Base-by-base conservation (phyloP, 805 yeast species). In the Lipomyces sp. region DNA sequence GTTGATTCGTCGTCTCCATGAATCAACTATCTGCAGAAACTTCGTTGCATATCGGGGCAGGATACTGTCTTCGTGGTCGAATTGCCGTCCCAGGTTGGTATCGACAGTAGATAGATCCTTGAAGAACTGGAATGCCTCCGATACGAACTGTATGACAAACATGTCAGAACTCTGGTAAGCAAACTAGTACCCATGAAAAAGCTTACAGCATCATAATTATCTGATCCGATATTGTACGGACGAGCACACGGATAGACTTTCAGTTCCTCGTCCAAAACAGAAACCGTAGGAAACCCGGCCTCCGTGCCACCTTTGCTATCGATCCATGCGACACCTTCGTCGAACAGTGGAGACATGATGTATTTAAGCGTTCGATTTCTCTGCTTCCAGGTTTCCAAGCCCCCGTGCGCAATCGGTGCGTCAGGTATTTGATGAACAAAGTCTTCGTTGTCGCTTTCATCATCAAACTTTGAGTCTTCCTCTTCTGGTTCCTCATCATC, bases 261-360 rank as follows among this genome's bases (percentile, higher is more conserved):
- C 21, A 38, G 28, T 31, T 63, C 65, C 21, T 59, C 52, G 2
- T 51, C 52, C 7, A 43, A 23, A 13, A 45, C 49, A 7, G 40
- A 46, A n/a, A 24, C 47, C 11, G 28, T 8, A 21, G 13, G n/a
- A 43, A 31, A n/a, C 22, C 32, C 31, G 21, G 44, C 21, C 26
- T 6, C 28, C 13, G 24, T 33, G 21, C 33, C 14, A 5, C 21
- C 34, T 32, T 42, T 44, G 31, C 38, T 42, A 8, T 46, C 49
- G 13, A 65, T 61, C 69, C 69, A 65, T 3, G 64, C 63, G 18
- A 55, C 19, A 5, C 68, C 68, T 7, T 49, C 57, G 10, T 33
- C 42, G 2, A 47, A 16, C 6, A 47, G 42, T 5, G 67, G 64
- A 35, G 54, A 55, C 31, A 60, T 26, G 16, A 21, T 19, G 42